Evolutionary conservation across 2,329 filamentous ascomycete species (phyloP), one percentile per base, ranked within the genome.

Genomic region (Aspergillus udagawae): DNA sequence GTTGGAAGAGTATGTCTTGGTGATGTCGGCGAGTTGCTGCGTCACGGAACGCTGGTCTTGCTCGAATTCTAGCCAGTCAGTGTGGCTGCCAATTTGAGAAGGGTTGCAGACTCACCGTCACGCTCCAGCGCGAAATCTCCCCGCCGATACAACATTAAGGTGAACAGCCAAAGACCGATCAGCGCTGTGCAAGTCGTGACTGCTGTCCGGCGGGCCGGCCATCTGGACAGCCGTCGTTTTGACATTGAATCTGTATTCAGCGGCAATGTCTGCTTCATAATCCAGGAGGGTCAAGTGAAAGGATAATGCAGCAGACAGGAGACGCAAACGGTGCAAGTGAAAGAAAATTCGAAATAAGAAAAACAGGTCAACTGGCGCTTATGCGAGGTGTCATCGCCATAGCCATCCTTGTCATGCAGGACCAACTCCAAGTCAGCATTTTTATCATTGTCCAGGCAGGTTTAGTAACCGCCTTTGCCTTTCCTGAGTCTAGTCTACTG

Each of bases 211-310:
- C 60, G 61, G 45, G 58, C 60, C 47, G 61, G 63, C 63, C 63
- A 64, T 32, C 61, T 57, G 45, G 63, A 61, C 17, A 62, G 55
- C 50, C 58, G 58, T 54, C 57, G 54, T 52, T 59, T 64, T 10
- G 61, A 45, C 61, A 63, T 63, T 42, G 32, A 17, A 35, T 17
- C 32, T 17, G 32, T 35, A 4, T 35, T 17, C 32, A 17, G 32
- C 29, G 4, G 10, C 12, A 14, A 32, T 32, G 12, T 32, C 29
- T 32, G 29, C 14, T 38, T 38, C 32, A 17, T 17, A 38, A 4
- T 35, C 29, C 12, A 32, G 10, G 29, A 35, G 14, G 32, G 8
- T 6, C 32, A 38, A n/a, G 12, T 3, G 14, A 38, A 14, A 38
- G n/a, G 32, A 17, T 5, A 3, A 17, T 7, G 14, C 32, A 7